phyloP scores from a whole-genome alignment of 148 eudicot genomes.

The Vaccinium myrtillus region DNA sequence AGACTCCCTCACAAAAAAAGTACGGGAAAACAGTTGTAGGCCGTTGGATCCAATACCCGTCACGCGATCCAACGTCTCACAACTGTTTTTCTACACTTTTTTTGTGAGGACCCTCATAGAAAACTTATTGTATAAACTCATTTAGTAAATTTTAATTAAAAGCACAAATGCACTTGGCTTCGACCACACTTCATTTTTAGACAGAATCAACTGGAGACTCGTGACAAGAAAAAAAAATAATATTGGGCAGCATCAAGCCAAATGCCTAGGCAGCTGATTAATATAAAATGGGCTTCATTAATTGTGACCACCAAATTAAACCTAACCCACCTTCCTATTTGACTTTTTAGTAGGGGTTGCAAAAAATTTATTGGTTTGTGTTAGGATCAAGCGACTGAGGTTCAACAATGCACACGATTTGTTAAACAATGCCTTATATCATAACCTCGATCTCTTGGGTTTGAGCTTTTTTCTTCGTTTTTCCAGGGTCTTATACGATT shows the following conservation, averaged over 20 bases:
- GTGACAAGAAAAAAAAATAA: background rate
- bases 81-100: too few relatives aligned
- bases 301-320: conserved; percentile 7
- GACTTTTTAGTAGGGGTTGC: conserved; percentile 11
- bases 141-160: background rate
- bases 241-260: background rate
- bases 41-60: too few relatives aligned
- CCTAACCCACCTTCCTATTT: conserved; percentile 16
- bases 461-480: background rate
- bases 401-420: conserved; percentile 13
- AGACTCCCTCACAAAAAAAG: too few relatives aligned
- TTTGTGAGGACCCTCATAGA: too few relatives aligned
- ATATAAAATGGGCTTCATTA: background rate
- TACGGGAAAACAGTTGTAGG: too few relatives aligned
- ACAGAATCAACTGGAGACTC: background rate
- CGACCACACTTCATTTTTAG: background rate
- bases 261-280: background rate
- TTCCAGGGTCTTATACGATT: background rate
- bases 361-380: background rate
- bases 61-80: too few relatives aligned
- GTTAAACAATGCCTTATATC: background rate
- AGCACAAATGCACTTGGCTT: background rate
- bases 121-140: too few relatives aligned
- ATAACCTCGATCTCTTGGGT: background rate
- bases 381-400: conserved; percentile 7